phyloP scores from a whole-genome alignment of 2,329 filamentous ascomycete genomes.

The Botrytis squamosa region DNA sequence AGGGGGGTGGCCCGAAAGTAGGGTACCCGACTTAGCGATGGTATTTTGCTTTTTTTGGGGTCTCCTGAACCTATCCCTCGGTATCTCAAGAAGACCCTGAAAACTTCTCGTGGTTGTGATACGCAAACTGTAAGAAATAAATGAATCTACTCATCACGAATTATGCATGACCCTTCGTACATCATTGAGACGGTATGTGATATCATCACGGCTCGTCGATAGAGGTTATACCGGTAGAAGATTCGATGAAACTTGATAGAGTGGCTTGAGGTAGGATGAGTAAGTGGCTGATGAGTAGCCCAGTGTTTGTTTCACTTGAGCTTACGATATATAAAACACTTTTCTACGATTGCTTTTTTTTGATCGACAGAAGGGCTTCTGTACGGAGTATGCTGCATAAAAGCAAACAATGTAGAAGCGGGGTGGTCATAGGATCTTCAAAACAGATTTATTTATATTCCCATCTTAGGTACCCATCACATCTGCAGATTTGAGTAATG shows the following conservation, averaged over 20 bases:
- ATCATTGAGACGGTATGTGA: not conserved
- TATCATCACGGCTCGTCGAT: not conserved
- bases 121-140: not conserved
- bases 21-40: too few relatives aligned
- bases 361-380: constrained; percentile 1
- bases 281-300: not conserved
- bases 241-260: not conserved
- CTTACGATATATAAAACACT: not conserved
- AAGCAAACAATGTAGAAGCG: not conserved
- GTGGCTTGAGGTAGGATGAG: not conserved
- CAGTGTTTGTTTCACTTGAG: not conserved
- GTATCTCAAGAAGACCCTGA: not conserved
- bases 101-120: not conserved
- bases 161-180: not conserved
- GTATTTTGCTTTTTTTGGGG: not conserved
- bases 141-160: not conserved
- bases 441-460: not conserved
- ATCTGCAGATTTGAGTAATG: not conserved
- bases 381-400: not conserved
- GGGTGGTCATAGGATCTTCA: not conserved
- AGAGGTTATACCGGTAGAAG: not conserved
- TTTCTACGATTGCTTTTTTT: not conserved
- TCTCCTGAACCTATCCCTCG: not conserved
- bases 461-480: not conserved
- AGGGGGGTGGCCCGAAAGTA: too few relatives aligned